A percentile compares a stretch with the other conserved stretches of the same genome.
phyloP scores from a whole-genome alignment of 495 filamentous ascomycete species.

The Aspergillus nanangensis region DNA sequence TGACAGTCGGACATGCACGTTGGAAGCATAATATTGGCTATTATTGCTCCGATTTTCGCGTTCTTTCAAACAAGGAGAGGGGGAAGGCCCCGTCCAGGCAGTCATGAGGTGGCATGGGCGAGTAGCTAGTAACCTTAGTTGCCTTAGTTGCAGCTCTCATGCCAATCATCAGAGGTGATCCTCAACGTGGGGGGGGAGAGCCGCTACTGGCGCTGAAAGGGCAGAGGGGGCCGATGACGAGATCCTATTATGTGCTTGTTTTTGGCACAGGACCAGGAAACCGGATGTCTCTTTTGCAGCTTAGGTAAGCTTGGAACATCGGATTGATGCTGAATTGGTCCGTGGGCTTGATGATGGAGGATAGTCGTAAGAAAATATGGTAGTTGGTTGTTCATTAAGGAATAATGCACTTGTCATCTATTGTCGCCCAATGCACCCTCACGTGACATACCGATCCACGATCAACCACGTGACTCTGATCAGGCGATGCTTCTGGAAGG shows the following conservation, averaged over 20 bases:
- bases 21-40: no score
- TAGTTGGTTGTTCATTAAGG: no score
- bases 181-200: conserved; percentile 2
- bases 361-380: no score
- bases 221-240: neutral
- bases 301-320: no score
- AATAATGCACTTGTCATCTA: neutral
- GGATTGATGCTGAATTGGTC: no score
- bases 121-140: neutral
- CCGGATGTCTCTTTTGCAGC: no score
- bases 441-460: neutral
- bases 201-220: neutral
- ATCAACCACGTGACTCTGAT: neutral
- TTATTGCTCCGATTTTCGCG: neutral
- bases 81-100: no score
- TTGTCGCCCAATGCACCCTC: neutral
- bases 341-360: no score
- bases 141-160: neutral
- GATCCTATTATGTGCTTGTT: no score
- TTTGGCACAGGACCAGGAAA: no score
- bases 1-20: no score
- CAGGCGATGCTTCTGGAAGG: conserved; percentile 39
- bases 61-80: neutral
- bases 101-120: neutral
- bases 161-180: neutral